Base-by-base conservation (phyloP, 1,139 yeast species). In the Diutina rugosa region DNA sequence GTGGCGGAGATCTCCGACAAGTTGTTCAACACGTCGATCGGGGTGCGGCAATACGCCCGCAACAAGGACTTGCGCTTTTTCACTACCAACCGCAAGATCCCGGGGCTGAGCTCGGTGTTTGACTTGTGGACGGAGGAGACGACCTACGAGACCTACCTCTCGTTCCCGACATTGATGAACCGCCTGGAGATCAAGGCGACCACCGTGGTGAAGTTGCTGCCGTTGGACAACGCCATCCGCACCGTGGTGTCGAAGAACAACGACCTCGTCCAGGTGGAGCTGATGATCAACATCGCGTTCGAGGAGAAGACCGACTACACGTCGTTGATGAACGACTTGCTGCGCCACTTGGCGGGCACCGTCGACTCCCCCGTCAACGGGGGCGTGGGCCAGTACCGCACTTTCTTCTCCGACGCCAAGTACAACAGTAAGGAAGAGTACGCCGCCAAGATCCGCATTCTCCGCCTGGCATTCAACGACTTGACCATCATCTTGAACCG, bases 331-430 rank as follows among this genome's bases (percentile, higher is more conserved):
- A 77, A 79, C 65, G 90, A 85, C 66, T 75, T 90, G 58, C 87
- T 93, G 10, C 78, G 96, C 69, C 85, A 84, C 62, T 74, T 90
- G 56, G 81, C 93, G 0, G 97, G 97, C 55, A 88, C 97, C 0
- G 93, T 90, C 58, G 96, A 90, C 66, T 84, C 96, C 0, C 97
- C 97, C 6, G 95, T 90, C 10, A 90, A 90, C 67, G 97, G 97
- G 46, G 97, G 97, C 58, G 89, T 90, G 61, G 89, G 90, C 5
- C 90, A 87, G 64, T 90, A 87, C 71, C 78, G 93, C 59, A 79
- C 80, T 2, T 88, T 90, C 69, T 80, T 87, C 64, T 72, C 70
- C 46, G 79, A 77, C 58, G 63, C 72, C 8, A 70, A 70, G 58
- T 72, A 72, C 58, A 67, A 66, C 48, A 72, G 67, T 5, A 70